Conservation (phyloP, 305 asterid genomes). For the Solanum hybrid region DNA sequence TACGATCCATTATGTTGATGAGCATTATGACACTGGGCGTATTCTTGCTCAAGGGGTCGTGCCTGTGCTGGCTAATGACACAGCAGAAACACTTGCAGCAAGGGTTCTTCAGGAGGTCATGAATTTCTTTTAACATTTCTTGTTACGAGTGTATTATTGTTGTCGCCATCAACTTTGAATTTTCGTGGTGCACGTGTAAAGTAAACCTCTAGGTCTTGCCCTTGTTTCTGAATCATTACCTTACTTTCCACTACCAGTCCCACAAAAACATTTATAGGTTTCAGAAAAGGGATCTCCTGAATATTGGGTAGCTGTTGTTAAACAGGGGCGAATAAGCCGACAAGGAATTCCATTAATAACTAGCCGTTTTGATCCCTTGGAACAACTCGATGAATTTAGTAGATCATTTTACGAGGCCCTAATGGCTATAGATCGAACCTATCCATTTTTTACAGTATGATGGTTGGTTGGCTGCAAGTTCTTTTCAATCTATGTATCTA, state of each 20-base stretch:
- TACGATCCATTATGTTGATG: slow-evolving; percentile 78
- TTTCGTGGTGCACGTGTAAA: background rate
- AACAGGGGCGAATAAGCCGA: background rate
- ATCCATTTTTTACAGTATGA: background rate
- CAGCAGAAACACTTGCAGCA: slow-evolving; percentile 71
- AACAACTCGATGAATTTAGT: background rate
- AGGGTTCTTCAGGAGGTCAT: slow-evolving; percentile 68
- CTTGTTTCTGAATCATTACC: background rate
- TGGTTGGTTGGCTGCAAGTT: background rate
- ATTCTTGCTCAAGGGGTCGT: slow-evolving; percentile 79
- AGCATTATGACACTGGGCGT: slow-evolving; percentile 72
- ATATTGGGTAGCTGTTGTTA: background rate
- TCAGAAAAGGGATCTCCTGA: background rate
- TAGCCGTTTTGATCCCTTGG: background rate
- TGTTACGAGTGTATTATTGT: background rate
- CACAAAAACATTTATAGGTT: background rate
- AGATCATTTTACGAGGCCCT: background rate
- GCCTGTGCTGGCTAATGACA: slow-evolving; percentile 70
- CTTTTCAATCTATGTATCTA: background rate
- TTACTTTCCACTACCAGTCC: background rate
- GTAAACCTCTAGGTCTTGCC: background rate
- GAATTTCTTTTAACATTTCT: background rate
- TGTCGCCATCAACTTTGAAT: background rate
- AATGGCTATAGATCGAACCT: background rate
- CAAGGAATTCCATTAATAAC: background rate